Base-by-base conservation (phyloP, 768 basidiomycete genomes). In the Rhodocollybia butyracea region DNA sequence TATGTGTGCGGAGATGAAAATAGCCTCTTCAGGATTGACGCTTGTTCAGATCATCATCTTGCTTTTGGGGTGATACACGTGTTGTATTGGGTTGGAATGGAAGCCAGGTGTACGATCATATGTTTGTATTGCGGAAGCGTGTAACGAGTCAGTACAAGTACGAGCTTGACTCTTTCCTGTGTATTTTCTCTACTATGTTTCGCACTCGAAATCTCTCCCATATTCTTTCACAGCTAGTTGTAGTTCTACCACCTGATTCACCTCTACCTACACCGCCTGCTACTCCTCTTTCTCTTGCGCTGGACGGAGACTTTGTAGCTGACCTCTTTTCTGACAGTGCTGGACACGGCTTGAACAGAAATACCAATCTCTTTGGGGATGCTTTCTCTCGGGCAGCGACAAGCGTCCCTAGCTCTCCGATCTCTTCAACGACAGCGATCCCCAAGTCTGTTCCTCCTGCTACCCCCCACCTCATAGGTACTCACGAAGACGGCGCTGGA, bases 11-110 rank as follows among this genome's bases (percentile, higher is more conserved):
- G n/a, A n/a, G n/a, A n/a, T n/a, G n/a, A n/a, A n/a, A 40, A 6
- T 40, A 5, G 39, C 7, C 17, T 40, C 21, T 40, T 40, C 21
- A 8, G 39, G 8, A 21, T 40, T 15, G 15, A 40, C 22, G 46
- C 17, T 31, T 15, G 46, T 46, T 46, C 17, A 31, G 21, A 11
- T 31, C 19, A 22, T 19, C 7, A 45, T 45, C 31, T 4, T 50
- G n/a, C 24, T 50, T 50, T 50, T 31, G 48, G 48, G 48, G 31
- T 31, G 30, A 48, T 50, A 26, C 48, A 50, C 48, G 48, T 50
- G 48, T 34, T n/a, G 21, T 40, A 13, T 13, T 40, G 45, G 27
- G 26, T 27, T 13, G 34, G 13, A 34, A 50, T 38, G 48, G 48
- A 50, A 50, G 48, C 19, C 46, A n/a, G 5, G 5, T 26, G 32